phyloP scores from a whole-genome alignment of 192 early-diverging fungal species.

The Coemansia sp. region DNA sequence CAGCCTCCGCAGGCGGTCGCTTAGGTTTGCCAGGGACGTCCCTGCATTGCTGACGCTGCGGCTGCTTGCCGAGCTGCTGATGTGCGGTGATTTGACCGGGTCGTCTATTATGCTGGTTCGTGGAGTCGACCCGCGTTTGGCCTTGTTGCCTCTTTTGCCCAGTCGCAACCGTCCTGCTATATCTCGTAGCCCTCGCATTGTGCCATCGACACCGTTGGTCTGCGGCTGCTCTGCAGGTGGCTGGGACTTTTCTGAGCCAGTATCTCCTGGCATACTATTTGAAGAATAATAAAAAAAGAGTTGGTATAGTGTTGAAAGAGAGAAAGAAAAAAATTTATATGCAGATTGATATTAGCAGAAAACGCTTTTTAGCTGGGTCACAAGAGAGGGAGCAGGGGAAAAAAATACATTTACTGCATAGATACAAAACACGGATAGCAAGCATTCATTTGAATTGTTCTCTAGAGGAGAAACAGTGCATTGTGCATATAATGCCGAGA shows the following conservation, averaged over 20 bases:
- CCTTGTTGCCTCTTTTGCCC: slow-evolving; percentile 35
- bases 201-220: slow-evolving; percentile 3
- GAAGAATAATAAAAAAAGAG: slow-evolving; percentile 5
- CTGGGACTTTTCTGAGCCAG: slow-evolving; percentile 9
- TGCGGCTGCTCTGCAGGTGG: neutral
- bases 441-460: too few relatives aligned
- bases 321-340: slow-evolving; percentile 5
- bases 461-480: too few relatives aligned
- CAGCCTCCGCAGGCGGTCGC: slow-evolving; percentile 22
- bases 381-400: too few relatives aligned
- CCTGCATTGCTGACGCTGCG: slow-evolving; percentile 6
- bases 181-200: slow-evolving; percentile 17
- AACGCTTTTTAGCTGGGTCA: neutral
- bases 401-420: too few relatives aligned
- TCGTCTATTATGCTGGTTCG: slow-evolving; percentile 23
- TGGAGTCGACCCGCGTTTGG: slow-evolving; percentile 32
- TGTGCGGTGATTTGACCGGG: slow-evolving; percentile 8
- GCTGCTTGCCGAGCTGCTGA: slow-evolving; percentile 10
- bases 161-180: slow-evolving; percentile 10
- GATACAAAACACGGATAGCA: too few relatives aligned
- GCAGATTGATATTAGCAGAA: neutral
- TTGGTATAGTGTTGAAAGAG: slow-evolving; percentile 11
- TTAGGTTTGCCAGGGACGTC: slow-evolving; percentile 19
- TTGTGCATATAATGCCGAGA: too few relatives aligned
- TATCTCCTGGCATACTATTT: slow-evolving; percentile 7